Percentiles rank a stretch among this genome's conserved stretches.
Conservation (phyloP, 1,139 yeast genomes). For the Hansenula anomala region DNA sequence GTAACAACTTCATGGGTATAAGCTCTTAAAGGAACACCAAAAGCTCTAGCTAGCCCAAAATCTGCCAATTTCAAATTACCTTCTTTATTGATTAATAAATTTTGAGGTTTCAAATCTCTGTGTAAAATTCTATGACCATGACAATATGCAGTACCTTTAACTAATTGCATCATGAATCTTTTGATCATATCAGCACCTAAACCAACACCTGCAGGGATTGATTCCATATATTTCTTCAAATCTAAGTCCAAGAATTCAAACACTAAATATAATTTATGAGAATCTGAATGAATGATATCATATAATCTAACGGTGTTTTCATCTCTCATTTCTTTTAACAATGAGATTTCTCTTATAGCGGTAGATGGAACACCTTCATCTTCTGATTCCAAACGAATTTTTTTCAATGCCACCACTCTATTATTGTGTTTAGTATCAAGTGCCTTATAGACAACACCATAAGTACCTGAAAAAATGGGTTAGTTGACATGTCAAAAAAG, state of each 20-base stretch:
- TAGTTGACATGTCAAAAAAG: neutral
- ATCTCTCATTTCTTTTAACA: conserved; percentile 87
- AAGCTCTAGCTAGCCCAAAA: conserved; percentile 95
- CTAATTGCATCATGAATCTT: conserved; percentile 87
- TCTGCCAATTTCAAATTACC: conserved; percentile 96
- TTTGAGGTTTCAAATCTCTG: conserved; percentile 95
- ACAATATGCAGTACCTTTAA: conserved; percentile 90
- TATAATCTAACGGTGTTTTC: conserved; percentile 87
- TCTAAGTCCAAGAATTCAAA: conserved; percentile 93
- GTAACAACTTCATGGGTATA: conserved; percentile 98
- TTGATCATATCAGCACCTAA: conserved; percentile 88
- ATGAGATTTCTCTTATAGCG: conserved; percentile 92
- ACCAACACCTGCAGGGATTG: conserved; percentile 88
- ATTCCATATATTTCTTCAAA: conserved; percentile 94
- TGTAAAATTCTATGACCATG: conserved; percentile 94
- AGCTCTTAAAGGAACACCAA: conserved; percentile 94
- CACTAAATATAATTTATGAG: conserved; percentile 88
- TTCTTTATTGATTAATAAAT: conserved; percentile 86
- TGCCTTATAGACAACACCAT: conserved; percentile 97
- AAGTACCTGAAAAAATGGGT: conserved; percentile 49
- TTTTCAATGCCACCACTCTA: conserved; percentile 89
- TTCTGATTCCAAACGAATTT: conserved; percentile 92
- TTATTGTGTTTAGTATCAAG: conserved; percentile 84
- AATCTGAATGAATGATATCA: conserved; percentile 96
- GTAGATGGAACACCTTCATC: conserved; percentile 99